Evolutionary conservation across 2,329 filamentous ascomycete genomes (phyloP).

Genomic region (Pestalotiopsis fici): DNA sequence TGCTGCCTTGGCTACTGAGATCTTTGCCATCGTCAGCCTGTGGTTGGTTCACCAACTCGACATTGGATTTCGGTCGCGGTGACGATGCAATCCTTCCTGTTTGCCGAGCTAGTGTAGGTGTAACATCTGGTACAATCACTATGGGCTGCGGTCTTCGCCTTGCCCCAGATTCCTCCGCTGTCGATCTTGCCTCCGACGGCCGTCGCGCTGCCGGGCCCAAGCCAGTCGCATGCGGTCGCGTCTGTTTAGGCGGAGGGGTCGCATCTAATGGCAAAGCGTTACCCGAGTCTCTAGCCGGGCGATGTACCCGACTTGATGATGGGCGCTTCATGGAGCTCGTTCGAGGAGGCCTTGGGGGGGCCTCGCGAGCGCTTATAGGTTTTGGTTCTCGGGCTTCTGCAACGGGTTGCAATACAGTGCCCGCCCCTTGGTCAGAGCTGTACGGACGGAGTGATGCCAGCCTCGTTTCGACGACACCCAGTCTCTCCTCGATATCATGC

Average conservation of each 20-base stretch:
- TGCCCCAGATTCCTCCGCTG: neutral
- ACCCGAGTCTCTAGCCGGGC: neutral
- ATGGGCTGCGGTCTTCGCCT: neutral
- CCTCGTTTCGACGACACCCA: slow-evolving; percentile 17
- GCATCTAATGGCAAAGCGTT: neutral
- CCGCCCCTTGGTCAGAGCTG: slow-evolving; percentile 15
- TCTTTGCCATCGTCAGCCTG: neutral
- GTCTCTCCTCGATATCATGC: slow-evolving; percentile 16
- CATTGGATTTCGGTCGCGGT: neutral
- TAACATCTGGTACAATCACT: neutral
- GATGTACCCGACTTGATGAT: neutral
- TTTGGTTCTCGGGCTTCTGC: slow-evolving; percentile 34
- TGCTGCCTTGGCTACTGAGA: neutral
- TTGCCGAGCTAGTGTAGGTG: neutral
- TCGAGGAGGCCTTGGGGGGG: neutral
- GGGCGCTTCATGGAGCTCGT: neutral
- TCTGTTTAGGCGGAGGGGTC: neutral
- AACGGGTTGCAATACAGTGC: slow-evolving; percentile 35
- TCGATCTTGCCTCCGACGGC: neutral
- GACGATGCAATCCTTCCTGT: neutral
- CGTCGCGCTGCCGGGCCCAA: neutral
- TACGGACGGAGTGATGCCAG: slow-evolving; percentile 15
- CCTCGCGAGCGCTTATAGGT: neutral
- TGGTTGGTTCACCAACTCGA: neutral
- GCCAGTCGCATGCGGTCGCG: neutral